Evolutionary conservation across 225 moss, liverwort and hornwort genomes (phyloP), one percentile per base, ranked within the genome.

Genomic region (Straminergon stramineum): DNA sequence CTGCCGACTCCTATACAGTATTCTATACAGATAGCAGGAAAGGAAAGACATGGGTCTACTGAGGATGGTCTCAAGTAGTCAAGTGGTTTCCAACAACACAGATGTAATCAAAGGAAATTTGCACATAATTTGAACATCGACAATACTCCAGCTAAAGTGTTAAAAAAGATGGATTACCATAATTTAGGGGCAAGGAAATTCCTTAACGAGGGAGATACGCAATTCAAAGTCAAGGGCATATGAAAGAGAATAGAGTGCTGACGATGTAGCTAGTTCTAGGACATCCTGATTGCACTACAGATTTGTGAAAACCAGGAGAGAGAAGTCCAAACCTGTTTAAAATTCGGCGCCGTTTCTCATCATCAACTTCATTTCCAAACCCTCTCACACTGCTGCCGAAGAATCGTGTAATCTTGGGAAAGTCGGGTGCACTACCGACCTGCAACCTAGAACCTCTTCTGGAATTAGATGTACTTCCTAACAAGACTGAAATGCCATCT

Each of bases 1-100:
- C 92, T 99, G 97, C 87, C 94, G 95, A 87, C 97, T 97, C 93
- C 99, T 94, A 76, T 99, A 97, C 67, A 99, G 84, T 78, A 96
- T 95, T 89, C 99, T 99, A 91, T 89, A 89, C 16, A 37, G 26
- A 75, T 37, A 32, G 78, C 84, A 86, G 78, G 55, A 62, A 70
- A 81, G 73, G 21, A 89, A 45, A 80, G 51, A 51, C 63, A 52
- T 45, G 45, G 17, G 85, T 81, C 71, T 75, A 81, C 60, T 87
- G 52, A 88, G 75, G 37, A 83, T 64, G 48, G 35, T 32, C 41
- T 83, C 52, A 83, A 63, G 48, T 51, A 74, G 53, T 37, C 69
- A 65, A 80, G 23, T 64, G 28, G 18, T 80, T n/a, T 58, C 74
- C 43, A 75, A 81, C 67, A 61, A 60, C 68, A 62, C 66, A 52